Conservation (phyloP, 345 rosid species). For the Eucalyptus curtisii region DNA sequence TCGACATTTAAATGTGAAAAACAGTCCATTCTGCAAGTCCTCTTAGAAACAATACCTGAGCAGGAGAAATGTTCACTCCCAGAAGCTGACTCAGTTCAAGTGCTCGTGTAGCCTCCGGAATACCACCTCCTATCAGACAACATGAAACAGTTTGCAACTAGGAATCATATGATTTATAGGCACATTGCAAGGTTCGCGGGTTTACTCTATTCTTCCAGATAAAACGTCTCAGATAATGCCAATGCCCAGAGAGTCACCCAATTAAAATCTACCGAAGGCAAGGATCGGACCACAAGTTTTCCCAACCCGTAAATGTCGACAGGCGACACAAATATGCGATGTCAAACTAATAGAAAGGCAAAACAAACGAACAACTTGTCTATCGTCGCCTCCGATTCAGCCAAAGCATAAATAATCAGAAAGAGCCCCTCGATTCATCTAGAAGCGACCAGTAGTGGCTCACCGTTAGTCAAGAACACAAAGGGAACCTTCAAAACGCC, state of each 20-base stretch:
- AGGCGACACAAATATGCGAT: neutral
- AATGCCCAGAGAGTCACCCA: neutral
- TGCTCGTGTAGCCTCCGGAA: slow-evolving; percentile 64
- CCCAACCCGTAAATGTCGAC: neutral
- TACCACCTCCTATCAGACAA: slow-evolving; percentile 56
- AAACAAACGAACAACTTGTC: neutral
- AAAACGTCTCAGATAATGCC: neutral
- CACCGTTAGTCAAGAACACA: slow-evolving; percentile 76
- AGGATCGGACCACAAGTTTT: neutral
- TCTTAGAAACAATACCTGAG: slow-evolving; percentile 29
- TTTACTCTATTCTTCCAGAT: neutral
- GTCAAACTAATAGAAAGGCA: neutral
- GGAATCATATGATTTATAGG: neutral
- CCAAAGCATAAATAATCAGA: neutral
- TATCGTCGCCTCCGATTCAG: neutral
- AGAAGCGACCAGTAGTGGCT: neutral
- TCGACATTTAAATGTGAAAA: neutral
- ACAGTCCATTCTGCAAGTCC: neutral
- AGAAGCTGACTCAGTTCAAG: slow-evolving; percentile 49
- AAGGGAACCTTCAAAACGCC: slow-evolving; percentile 66
- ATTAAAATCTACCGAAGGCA: neutral
- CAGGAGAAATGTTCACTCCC: slow-evolving; percentile 39
- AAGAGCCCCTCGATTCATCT: neutral
- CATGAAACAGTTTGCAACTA: neutral
- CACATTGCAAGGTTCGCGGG: neutral